These are phyloP conservation scores for Aspergillus ibericus DNA, from an alignment of 2,329 filamentous ascomycete genomes.

Conservation along the genomic window DNA sequence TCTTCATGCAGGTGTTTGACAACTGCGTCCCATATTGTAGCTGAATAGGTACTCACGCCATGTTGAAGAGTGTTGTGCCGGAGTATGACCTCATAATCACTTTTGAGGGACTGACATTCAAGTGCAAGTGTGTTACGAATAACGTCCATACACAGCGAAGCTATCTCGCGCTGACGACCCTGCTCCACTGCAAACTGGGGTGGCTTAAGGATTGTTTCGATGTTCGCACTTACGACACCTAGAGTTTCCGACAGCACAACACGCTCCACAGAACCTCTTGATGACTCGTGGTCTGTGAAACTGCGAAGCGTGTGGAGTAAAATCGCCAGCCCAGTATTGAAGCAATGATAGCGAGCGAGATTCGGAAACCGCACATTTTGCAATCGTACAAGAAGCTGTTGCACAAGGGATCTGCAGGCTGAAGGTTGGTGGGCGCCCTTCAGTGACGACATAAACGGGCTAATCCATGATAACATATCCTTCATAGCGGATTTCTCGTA, in stretches of 20 bases:
- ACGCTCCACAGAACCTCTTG: slow-evolving; percentile 47
- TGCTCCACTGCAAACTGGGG: slow-evolving; percentile 51
- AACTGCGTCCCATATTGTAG: slow-evolving; percentile 76
- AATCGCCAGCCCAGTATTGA: slow-evolving; percentile 46
- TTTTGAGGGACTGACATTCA: slow-evolving; percentile 68
- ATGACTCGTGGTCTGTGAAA: slow-evolving; percentile 49
- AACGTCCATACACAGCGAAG: slow-evolving; percentile 60
- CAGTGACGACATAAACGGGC: slow-evolving; percentile 74
- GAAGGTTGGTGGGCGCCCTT: slow-evolving; percentile 73
- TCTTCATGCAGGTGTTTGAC: slow-evolving; percentile 66
- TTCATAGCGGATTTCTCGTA: slow-evolving; percentile 58
- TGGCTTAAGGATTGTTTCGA: slow-evolving; percentile 60
- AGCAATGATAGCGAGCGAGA: slow-evolving; percentile 47
- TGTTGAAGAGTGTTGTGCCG: slow-evolving; percentile 63
- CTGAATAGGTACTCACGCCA: slow-evolving; percentile 68
- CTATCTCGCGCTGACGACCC: slow-evolving; percentile 54
- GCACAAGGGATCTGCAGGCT: slow-evolving; percentile 74
- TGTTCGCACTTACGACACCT: slow-evolving; percentile 47
- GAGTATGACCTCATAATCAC: slow-evolving; percentile 67
- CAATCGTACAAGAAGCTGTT: slow-evolving; percentile 67
- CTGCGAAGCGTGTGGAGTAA: slow-evolving; percentile 48
- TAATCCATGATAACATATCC: slow-evolving; percentile 73
- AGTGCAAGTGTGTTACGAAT: slow-evolving; percentile 67
- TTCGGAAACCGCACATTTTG: slow-evolving; percentile 44
- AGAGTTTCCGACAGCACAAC: slow-evolving; percentile 51